Percentiles rank a stretch among this genome's conserved stretches.
phyloP scores from a whole-genome alignment of 768 basidiomycete genomes.

The Lentinula edodes region DNA sequence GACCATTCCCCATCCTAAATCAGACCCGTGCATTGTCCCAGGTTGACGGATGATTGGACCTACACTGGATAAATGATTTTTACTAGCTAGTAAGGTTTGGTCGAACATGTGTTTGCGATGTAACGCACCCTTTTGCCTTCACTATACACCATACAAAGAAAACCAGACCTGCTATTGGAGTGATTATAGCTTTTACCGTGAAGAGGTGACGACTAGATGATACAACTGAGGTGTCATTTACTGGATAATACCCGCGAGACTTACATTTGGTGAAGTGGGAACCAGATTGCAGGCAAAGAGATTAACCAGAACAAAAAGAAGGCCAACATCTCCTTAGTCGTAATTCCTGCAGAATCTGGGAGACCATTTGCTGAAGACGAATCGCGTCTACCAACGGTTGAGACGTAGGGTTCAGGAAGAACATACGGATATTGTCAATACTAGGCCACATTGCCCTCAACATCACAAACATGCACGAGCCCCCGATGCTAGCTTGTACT shows the following conservation, averaged over 20 bases:
- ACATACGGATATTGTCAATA: slow-evolving; percentile 58
- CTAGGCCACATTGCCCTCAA: slow-evolving; percentile 74
- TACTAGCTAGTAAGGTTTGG: neutral
- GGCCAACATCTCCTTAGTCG: slow-evolving; percentile 67
- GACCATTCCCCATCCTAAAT: slow-evolving; percentile 73
- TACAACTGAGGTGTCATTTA: slow-evolving; percentile 7
- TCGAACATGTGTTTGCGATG: neutral
- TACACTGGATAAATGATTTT: slow-evolving; percentile 24
- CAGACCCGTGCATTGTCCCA: slow-evolving; percentile 55
- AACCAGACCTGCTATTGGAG: slow-evolving; percentile 60
- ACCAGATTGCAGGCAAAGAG: slow-evolving; percentile 75
- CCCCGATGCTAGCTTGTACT: slow-evolving; percentile 80
- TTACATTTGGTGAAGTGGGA: slow-evolving; percentile 77
- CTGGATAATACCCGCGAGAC: slow-evolving; percentile 18
- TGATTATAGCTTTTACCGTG: slow-evolving; percentile 70
- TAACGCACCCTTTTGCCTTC: slow-evolving; percentile 53
- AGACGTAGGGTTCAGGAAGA: neutral
- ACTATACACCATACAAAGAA: slow-evolving; percentile 79
- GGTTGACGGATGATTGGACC: slow-evolving; percentile 70
- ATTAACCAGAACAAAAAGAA: slow-evolving; percentile 89
- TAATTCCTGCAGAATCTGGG: slow-evolving; percentile 70
- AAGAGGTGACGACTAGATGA: slow-evolving; percentile 63
- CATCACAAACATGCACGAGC: slow-evolving; percentile 70
- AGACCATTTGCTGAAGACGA: slow-evolving; percentile 53
- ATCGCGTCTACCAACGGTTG: neutral